Evolutionary conservation across 371 early-diverging fungal genomes (phyloP).

Genomic region (Capillidium rhysosporum): DNA sequence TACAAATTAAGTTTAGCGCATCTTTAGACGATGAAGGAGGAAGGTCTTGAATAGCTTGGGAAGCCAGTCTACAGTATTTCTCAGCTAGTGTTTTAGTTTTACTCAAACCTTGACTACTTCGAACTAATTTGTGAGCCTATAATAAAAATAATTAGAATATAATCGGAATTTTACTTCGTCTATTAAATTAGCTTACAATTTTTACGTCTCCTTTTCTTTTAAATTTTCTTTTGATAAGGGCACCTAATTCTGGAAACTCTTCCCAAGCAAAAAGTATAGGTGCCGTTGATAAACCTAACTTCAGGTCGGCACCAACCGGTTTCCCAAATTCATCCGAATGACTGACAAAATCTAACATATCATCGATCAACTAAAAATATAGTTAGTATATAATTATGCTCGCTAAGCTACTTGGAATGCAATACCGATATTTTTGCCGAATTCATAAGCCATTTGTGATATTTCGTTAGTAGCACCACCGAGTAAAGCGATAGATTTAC

Average conservation of each 20-base stretch:
- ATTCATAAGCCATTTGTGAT: constrained; percentile 52
- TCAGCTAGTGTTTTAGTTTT: constrained; percentile 35
- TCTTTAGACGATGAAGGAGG: constrained; percentile 45
- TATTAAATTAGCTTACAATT: constrained; percentile 18
- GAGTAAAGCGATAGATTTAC: constrained; percentile 68
- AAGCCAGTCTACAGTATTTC: constrained; percentile 32
- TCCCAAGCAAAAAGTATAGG: constrained; percentile 86
- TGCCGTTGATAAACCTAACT: constrained; percentile 77
- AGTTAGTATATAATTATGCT: not conserved
- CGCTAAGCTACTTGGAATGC: constrained; percentile 62
- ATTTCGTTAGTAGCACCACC: constrained; percentile 53
- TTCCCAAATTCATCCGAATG: constrained; percentile 64
- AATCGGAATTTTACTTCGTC: too few species aligned
- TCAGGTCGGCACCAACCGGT: constrained; percentile 70
- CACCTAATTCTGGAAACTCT: constrained; percentile 63
- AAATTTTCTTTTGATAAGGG: constrained; percentile 74
- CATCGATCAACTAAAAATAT: constrained; percentile 54
- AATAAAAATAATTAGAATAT: not conserved
- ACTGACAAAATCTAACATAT: constrained; percentile 76
- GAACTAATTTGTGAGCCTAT: constrained; percentile 42
- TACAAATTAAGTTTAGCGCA: constrained; percentile 36
- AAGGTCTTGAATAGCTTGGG: constrained; percentile 26
- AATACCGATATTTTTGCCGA: constrained; percentile 73
- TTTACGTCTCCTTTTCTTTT: constrained; percentile 34
- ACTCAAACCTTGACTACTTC: constrained; percentile 40